Conservation (phyloP, 148 eudicot species). For the Rhododendron mucronatum region DNA sequence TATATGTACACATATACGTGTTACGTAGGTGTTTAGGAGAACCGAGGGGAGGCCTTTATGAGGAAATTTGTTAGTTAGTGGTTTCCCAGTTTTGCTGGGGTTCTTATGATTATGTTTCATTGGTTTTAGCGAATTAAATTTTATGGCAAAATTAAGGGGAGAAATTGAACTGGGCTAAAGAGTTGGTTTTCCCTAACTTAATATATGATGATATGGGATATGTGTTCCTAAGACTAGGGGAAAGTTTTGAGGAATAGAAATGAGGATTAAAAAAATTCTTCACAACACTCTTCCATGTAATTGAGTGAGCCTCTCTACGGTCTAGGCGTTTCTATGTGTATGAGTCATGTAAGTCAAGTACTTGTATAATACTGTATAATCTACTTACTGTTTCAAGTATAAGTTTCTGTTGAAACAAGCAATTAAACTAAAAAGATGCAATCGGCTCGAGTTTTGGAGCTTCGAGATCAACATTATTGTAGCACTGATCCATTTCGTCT, state of each 20-base stretch:
- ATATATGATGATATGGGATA: background rate
- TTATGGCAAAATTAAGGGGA: background rate
- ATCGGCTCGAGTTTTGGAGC: too few species aligned
- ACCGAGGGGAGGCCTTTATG: background rate
- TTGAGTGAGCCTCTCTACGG: background rate
- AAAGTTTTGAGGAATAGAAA: background rate
- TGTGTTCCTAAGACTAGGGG: background rate
- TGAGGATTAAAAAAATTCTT: background rate
- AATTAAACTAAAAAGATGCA: background rate
- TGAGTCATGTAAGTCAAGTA: background rate
- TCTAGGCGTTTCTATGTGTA: background rate
- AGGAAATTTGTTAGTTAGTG: background rate
- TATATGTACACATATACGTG: background rate
- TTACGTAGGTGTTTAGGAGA: background rate
- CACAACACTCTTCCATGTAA: background rate
- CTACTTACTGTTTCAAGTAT: background rate
- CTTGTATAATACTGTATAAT: background rate
- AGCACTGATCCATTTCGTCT: too few species aligned
- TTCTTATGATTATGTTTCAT: background rate
- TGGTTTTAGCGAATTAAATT: background rate
- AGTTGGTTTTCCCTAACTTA: background rate
- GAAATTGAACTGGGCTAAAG: background rate
- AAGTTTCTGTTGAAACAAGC: background rate
- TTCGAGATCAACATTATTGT: too few species aligned
- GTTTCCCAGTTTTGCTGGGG: background rate